Evolutionary conservation across 106 monocot species (phyloP).

Genomic region (Dendrobium officinale): DNA sequence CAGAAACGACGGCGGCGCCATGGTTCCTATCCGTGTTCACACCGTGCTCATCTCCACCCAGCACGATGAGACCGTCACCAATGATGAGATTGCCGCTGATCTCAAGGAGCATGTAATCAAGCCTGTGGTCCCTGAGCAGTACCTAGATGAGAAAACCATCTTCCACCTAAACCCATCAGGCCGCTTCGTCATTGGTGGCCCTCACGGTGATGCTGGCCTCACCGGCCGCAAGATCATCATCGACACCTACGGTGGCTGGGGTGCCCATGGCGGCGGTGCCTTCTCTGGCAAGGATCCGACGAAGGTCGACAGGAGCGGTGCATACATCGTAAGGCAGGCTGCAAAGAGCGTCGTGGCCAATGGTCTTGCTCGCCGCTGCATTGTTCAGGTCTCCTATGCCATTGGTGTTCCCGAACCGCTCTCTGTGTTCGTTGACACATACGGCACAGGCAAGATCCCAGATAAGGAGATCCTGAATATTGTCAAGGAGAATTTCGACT

Average conservation of each 20-base stretch:
- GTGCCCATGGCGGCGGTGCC: conserved; percentile 50
- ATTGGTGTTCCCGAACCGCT: conserved; percentile 55
- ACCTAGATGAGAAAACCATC: conserved; percentile 58
- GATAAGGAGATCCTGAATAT: conserved; percentile 49
- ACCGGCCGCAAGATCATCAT: conserved; percentile 66
- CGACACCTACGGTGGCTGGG: conserved; percentile 56
- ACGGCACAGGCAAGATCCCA: conserved; percentile 49
- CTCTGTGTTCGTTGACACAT: conserved; percentile 55
- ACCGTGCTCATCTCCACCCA: conserved; percentile 63
- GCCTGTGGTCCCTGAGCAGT: conserved; percentile 41
- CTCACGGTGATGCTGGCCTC: conserved; percentile 53
- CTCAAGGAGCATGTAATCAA: conserved; percentile 52
- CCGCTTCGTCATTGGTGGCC: conserved; percentile 55
- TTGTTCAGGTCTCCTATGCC: conserved; percentile 54
- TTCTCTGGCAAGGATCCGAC: conserved; percentile 62
- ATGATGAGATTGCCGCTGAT: conserved; percentile 53
- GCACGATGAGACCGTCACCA: conserved; percentile 58
- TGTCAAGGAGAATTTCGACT: conserved; percentile 52
- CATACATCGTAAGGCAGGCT: conserved; percentile 51
- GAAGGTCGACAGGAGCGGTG: conserved; percentile 51
- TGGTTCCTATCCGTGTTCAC: conserved; percentile 54
- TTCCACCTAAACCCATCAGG: conserved; percentile 63
- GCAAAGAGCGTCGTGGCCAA: conserved; percentile 54
- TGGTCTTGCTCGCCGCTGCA: conserved; percentile 50
- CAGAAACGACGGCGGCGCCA: conserved; percentile 43